phyloP scores from a whole-genome alignment of 2,329 filamentous ascomycete genomes.

The Beauveria medogensis region DNA sequence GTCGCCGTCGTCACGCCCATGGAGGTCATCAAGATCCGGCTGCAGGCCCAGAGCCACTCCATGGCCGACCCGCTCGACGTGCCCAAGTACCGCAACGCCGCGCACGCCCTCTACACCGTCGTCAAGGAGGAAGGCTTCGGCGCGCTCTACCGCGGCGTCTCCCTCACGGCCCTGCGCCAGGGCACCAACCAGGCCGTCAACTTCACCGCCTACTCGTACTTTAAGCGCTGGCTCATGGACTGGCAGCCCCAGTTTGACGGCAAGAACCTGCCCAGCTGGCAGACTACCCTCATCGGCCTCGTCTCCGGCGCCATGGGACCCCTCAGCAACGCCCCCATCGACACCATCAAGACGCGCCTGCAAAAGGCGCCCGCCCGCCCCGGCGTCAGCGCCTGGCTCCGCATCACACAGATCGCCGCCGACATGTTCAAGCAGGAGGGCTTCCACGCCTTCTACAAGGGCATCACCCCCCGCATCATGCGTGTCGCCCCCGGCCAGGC shows the following conservation, averaged over 20 bases:
- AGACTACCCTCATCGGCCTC: conserved; percentile 85
- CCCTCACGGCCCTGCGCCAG: conserved; percentile 85
- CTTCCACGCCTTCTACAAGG: conserved; percentile 93
- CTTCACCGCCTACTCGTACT: conserved; percentile 94
- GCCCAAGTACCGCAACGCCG: conserved; percentile 95
- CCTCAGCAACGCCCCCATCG: conserved; percentile 92
- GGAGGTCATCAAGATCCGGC: conserved; percentile 98
- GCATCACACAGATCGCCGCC: conserved; percentile 69
- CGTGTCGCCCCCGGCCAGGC: conserved; percentile 92
- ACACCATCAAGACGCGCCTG: conserved; percentile 96
- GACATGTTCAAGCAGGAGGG: conserved; percentile 95
- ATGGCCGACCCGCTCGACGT: conserved; percentile 95
- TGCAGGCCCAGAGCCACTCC: conserved; percentile 95
- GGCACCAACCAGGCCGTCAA: conserved; percentile 97
- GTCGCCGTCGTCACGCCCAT: conserved; percentile 95
- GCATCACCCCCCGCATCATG: conserved; percentile 96
- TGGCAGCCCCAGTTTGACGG: conserved; percentile 62
- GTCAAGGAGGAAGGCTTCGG: conserved; percentile 83
- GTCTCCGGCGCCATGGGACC: conserved; percentile 93
- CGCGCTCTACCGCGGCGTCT: conserved; percentile 87
- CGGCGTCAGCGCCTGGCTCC: conserved; percentile 69
- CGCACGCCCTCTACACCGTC: conserved; percentile 75
- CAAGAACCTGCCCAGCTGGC: conserved; percentile 68
- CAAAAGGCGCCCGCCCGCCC: conserved; percentile 80
- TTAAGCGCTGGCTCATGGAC: conserved; percentile 70